Conservation (phyloP, 2,329 filamentous ascomycete genomes). For the Celoporthe dispersa region DNA sequence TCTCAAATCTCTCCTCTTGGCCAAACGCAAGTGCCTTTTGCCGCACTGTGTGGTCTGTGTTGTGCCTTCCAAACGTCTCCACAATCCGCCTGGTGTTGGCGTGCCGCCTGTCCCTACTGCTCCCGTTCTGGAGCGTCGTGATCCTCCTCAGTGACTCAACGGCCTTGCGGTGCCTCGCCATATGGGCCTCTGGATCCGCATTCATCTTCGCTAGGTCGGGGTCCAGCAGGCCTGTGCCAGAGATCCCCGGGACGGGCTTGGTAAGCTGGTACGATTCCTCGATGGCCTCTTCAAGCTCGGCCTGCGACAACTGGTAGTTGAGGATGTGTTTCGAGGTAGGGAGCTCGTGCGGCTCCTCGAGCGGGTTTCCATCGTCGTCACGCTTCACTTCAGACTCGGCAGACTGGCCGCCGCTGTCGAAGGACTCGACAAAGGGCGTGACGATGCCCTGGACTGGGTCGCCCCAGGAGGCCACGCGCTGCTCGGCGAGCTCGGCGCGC, state of each 20-base stretch:
- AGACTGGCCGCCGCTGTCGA: constrained; percentile 67
- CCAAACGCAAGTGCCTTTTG: constrained; percentile 60
- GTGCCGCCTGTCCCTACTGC: constrained; percentile 75
- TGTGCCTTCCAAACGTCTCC: constrained; percentile 86
- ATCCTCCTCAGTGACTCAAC: constrained; percentile 80
- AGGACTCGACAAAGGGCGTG: constrained; percentile 83
- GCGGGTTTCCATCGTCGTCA: constrained; percentile 48
- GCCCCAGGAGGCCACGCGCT: constrained; percentile 69
- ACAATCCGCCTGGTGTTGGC: constrained; percentile 86
- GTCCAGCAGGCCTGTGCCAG: constrained; percentile 1
- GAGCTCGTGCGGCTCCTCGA: constrained; percentile 46
- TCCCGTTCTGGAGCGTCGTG: constrained; percentile 75
- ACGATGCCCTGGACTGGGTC: constrained; percentile 78
- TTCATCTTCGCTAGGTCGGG: constrained; percentile 33
- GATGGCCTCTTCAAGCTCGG: constrained; percentile 70
- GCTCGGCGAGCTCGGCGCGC: constrained; percentile 68
- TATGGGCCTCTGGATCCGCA: constrained; percentile 46
- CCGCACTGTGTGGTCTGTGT: constrained; percentile 74
- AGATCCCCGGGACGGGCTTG: constrained; percentile 50
- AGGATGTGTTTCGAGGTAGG: constrained; percentile 60
- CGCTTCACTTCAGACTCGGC: constrained; percentile 40
- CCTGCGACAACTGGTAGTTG: constrained; percentile 75
- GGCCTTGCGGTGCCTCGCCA: constrained; percentile 67
- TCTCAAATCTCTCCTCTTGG: constrained; percentile 44
- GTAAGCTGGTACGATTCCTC: constrained; percentile 71